Evolutionary conservation across 2,329 filamentous ascomycete species (phyloP).

Genomic region (Tolypocladium album): DNA sequence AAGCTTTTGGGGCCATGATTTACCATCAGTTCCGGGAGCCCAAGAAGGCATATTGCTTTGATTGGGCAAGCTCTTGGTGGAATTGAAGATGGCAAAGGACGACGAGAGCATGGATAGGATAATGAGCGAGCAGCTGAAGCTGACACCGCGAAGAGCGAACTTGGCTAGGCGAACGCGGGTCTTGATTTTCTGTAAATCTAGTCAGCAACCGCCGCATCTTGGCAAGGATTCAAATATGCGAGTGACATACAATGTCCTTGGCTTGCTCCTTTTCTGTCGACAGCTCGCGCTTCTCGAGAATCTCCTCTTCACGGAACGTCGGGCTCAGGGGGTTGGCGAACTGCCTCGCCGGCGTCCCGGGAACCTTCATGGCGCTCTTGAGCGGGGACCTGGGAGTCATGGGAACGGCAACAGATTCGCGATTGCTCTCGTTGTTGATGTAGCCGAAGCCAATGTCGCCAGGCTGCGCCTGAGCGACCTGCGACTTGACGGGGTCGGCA

Average conservation of each 20-base stretch:
- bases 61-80: slow-evolving; percentile 62
- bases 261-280: slow-evolving; percentile 78
- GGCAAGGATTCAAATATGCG: not conserved
- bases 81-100: slow-evolving; percentile 88
- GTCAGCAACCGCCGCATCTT: slow-evolving; percentile 12
- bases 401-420: slow-evolving; percentile 48
- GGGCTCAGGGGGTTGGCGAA: slow-evolving; percentile 75
- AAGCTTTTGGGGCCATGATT: slow-evolving; percentile 76
- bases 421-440: slow-evolving; percentile 45
- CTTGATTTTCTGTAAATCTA: slow-evolving; percentile 66
- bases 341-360: slow-evolving; percentile 66
- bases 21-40: slow-evolving; percentile 59
- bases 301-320: slow-evolving; percentile 80
- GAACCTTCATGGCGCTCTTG: slow-evolving; percentile 83
- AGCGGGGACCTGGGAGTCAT: slow-evolving; percentile 67
- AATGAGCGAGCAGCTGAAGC: slow-evolving; percentile 94
- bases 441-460: slow-evolving; percentile 91
- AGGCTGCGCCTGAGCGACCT: slow-evolving; percentile 54
- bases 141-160: slow-evolving; percentile 86
- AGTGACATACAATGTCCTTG: slow-evolving; percentile 66
- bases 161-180: slow-evolving; percentile 86
- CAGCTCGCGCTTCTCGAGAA: slow-evolving; percentile 75
- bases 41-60: slow-evolving; percentile 79
- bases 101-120: slow-evolving; percentile 81
- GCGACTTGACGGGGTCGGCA: slow-evolving; percentile 44